These are phyloP conservation scores for Eleusine coracana DNA, from an alignment of 176 grass and related monocot genomes.

Conservation along the genomic window DNA sequence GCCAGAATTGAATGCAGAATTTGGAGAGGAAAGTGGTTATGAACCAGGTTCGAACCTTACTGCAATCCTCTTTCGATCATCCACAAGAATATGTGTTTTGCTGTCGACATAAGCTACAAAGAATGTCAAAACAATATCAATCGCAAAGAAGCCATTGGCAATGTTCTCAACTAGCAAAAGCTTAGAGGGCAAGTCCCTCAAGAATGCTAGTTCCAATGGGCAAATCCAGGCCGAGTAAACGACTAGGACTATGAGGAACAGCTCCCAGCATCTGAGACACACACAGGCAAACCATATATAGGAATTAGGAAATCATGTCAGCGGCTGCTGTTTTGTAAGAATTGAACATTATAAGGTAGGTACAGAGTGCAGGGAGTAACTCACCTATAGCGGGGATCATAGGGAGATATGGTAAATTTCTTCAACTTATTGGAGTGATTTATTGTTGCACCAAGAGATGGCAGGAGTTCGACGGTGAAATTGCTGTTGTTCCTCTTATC, in stretches of 20 bases:
- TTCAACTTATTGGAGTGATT: slow-evolving; percentile 68
- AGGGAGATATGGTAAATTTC: slow-evolving; percentile 78
- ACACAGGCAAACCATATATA: slow-evolving; percentile 34
- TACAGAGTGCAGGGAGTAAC: slow-evolving; percentile 16
- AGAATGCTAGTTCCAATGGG: slow-evolving; percentile 91
- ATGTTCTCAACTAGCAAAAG: slow-evolving; percentile 78
- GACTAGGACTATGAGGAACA: slow-evolving; percentile 79
- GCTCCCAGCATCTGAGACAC: slow-evolving; percentile 80
- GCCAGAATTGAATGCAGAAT: neutral
- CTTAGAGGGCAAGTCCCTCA: slow-evolving; percentile 62
- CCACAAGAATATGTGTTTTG: slow-evolving; percentile 79
- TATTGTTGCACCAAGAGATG: slow-evolving; percentile 79
- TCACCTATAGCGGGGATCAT: slow-evolving; percentile 82
- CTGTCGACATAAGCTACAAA: slow-evolving; percentile 84
- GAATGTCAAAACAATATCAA: slow-evolving; percentile 95
- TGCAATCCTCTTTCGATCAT: slow-evolving; percentile 79
- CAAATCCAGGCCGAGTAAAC: slow-evolving; percentile 94
- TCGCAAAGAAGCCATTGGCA: slow-evolving; percentile 75
- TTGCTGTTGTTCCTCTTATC: slow-evolving; percentile 45
- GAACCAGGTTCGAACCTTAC: slow-evolving; percentile 54
- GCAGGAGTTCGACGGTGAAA: slow-evolving; percentile 69
- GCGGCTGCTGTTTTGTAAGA: slow-evolving; percentile 11
- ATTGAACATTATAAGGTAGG: slow-evolving; percentile 24
- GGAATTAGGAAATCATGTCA: slow-evolving; percentile 42
- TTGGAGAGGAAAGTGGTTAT: slow-evolving; percentile 30